Base-by-base conservation (phyloP, 2,329 filamentous ascomycete genomes). In the Fusarium domesticum region DNA sequence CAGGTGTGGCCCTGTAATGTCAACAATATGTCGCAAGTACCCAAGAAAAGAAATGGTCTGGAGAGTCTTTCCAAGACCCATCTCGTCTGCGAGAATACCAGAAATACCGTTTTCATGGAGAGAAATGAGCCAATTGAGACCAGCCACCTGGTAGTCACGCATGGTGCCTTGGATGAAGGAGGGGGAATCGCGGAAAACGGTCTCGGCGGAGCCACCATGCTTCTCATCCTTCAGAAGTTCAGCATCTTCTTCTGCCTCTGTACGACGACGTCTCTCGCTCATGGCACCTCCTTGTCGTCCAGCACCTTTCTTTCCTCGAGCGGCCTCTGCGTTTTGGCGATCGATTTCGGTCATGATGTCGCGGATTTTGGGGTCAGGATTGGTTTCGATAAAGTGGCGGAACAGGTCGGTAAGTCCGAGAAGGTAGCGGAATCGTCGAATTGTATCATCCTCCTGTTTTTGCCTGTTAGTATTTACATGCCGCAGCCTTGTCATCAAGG, bases 101-200 rank as follows among this genome's bases (percentile, higher is more conserved):
- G 92, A 97, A 56, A 98, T 98, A 73, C 93, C 93, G 61, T 98
- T 98, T 69, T 98, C 93, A 61, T 98, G 93, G 6, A 98, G 78
- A 11, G 91, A 97, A 57, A 98, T 90, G 35, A 98, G 79, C 93
- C 93, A 98, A 68, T 98, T 98, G 56, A 98, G 76, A 55, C 93
- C 93, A 25, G 89, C 87, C 57, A 98, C 77, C 67, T 98, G 93
- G 69, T 98, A 98, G 67, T 98, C 93, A 63, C 93, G 84, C 89
- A 98, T 96, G 45, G 80, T 74, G 35, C 93, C 87, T 14, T 95
- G 72, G 51, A 98, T 84, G 64, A 88, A 98, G n/a, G 84, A 70
- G 11, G 93, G 93, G 3, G 92, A 97, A 49, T 97, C 93, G 49
- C 92, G 83, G 69, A 98, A 98, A 28, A 96, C 84, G 0, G 88